Percentiles rank a stretch among this genome's conserved stretches.
Conservation (phyloP, 805 yeast species). For the Wickerhamomyces pijperi region DNA sequence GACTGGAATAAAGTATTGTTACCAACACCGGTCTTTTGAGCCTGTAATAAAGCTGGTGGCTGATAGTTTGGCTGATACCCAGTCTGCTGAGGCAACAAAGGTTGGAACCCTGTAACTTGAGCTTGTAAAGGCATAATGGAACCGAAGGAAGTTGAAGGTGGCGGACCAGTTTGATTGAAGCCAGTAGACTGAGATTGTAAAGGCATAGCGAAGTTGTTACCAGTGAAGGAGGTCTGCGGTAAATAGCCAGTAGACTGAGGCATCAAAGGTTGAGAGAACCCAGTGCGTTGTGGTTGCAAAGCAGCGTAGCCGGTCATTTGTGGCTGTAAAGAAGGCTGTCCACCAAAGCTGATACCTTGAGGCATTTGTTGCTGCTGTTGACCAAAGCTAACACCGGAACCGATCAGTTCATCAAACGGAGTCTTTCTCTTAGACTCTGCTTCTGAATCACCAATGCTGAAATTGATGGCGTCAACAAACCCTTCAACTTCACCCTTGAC, state of each 20-base stretch:
- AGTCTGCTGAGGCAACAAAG: slow-evolving; percentile 22
- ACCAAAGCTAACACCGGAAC: slow-evolving; percentile 19
- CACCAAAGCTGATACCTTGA: slow-evolving; percentile 14
- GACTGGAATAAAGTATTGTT: slow-evolving; percentile 27
- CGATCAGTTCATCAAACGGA: slow-evolving; percentile 28
- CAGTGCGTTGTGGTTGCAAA: slow-evolving; percentile 23
- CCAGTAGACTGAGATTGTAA: slow-evolving; percentile 20
- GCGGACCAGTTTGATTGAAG: slow-evolving; percentile 9
- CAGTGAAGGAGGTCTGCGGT: slow-evolving; percentile 28
- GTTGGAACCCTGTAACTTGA: slow-evolving; percentile 22
- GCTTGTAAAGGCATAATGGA: slow-evolving; percentile 29
- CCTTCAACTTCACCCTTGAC: slow-evolving; percentile 78
- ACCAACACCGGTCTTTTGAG: slow-evolving; percentile 56
- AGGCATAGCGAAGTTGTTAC: slow-evolving; percentile 14
- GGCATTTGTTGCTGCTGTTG: slow-evolving; percentile 14
- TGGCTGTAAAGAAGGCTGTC: slow-evolving; percentile 14
- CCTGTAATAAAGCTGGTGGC: slow-evolving; percentile 31
- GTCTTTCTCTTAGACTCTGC: slow-evolving; percentile 21
- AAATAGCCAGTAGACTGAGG: slow-evolving; percentile 27
- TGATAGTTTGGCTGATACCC: slow-evolving; percentile 14
- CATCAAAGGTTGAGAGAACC: slow-evolving; percentile 36
- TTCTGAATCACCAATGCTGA: slow-evolving; percentile 51
- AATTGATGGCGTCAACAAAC: slow-evolving; percentile 81
- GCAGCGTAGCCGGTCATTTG: slow-evolving; percentile 17
- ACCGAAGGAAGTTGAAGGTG: background rate